Base-by-base conservation (phyloP, 2,329 filamentous ascomycete species). In the Teratosphaeria viscida region DNA sequence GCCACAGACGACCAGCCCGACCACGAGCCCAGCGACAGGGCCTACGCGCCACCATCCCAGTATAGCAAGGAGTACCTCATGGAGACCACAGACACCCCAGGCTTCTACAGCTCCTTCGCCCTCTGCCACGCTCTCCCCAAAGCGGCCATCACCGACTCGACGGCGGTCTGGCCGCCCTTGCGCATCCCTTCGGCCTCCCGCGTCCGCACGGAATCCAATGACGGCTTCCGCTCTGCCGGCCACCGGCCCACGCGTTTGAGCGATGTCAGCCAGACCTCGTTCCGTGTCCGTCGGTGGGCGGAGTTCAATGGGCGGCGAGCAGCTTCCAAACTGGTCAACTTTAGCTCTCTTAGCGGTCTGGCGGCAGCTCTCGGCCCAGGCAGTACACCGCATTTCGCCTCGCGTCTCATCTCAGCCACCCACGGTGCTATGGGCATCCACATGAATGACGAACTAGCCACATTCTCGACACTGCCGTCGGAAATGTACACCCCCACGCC, bases 401-500 rank as follows among this genome's bases (percentile, higher is more conserved):
- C 60, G n/a, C 54, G 52, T 75, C 37, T 62, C 34, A 39, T 27
- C 8, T 62, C 62, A 5, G 57, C 53, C 52, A 53, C 10, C 52
- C 32, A 49, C 35, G 61, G 60, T 37, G 77, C 80, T 2, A 72
- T 82, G 59, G 81, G 67, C 16, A 66, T 78, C 61, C 72, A 76
- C 0, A 75, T 81, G 56, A 78, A 77, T 5, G 81, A 83, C 64
- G 77, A 80, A 52, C 75, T 85, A 19, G 78, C 78, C 2, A 86
- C 82, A 0, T 86, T 84, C 66, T 90, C 88, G 0, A 95, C 91
- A 0, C 77, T 97, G 1, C 85, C 90, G 52, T 82, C 85, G 2
- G 76, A 76, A 2, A 74, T 87, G n/a, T 96, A 95, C 71, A 94
- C 85, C 0, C 90, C 92, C 0, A 95, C 91, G 0, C 72, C 76